These are phyloP conservation scores for Xylariaceae sp. DNA, from an alignment of 2,329 filamentous ascomycete genomes.

Conservation along the genomic window DNA sequence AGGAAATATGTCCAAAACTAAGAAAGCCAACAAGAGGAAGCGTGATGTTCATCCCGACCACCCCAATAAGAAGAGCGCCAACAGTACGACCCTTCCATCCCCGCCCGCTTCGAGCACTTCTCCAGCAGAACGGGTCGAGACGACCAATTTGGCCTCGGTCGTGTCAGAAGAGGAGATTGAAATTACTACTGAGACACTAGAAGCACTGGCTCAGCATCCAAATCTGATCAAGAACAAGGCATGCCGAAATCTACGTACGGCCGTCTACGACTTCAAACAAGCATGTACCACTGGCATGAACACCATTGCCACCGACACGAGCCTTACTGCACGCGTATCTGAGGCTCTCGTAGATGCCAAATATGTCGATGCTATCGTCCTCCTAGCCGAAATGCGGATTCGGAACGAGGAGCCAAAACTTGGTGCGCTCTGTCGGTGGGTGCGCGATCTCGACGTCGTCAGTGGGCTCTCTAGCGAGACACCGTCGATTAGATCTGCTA, in stretches of 20 bases:
- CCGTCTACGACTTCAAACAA: slow-evolving; percentile 66
- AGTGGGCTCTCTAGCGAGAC: slow-evolving; percentile 57
- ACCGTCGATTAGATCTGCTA: slow-evolving; percentile 41
- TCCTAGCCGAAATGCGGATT: slow-evolving; percentile 67
- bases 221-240: slow-evolving; percentile 63
- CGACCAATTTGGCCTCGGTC: slow-evolving; percentile 50
- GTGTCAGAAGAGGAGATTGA: slow-evolving; percentile 64
- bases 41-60: slow-evolving; percentile 27
- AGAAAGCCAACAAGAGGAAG: slow-evolving; percentile 45
- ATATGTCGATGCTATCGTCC: slow-evolving; percentile 60
- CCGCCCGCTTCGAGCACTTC: slow-evolving; percentile 39
- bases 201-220: slow-evolving; percentile 55
- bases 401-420: slow-evolving; percentile 62
- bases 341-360: slow-evolving; percentile 62
- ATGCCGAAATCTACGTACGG: slow-evolving; percentile 62
- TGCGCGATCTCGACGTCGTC: slow-evolving; percentile 65
- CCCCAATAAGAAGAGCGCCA: slow-evolving; percentile 33
- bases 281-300: slow-evolving; percentile 65
- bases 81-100: slow-evolving; percentile 11
- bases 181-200: slow-evolving; percentile 62
- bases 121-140: slow-evolving; percentile 34
- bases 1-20: no score
- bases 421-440: slow-evolving; percentile 68
- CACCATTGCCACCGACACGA: slow-evolving; percentile 48
- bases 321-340: slow-evolving; percentile 63